Percentiles rank a stretch among this genome's conserved stretches.
Evolutionary conservation across 169 alveolate species (phyloP).

Genomic region (Babesia sp.): DNA sequence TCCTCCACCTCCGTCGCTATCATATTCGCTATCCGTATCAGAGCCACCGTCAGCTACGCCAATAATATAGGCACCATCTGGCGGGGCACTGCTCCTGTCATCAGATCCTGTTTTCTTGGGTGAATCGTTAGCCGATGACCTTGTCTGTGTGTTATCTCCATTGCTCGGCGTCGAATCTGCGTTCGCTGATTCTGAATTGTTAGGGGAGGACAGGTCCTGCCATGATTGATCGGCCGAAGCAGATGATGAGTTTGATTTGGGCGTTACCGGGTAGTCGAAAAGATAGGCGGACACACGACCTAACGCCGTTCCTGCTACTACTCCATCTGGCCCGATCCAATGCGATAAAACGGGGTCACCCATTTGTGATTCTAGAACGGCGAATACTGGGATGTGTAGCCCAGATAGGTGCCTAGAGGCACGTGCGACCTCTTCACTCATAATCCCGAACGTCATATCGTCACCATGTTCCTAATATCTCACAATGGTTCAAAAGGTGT

Average conservation of each 20-base stretch:
- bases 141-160: background rate
- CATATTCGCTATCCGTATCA: background rate
- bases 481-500: constrained; percentile 5
- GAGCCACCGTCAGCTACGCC: background rate
- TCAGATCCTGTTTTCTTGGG: background rate
- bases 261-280: constrained; percentile 4
- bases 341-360: constrained; percentile 69
- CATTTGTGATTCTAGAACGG: constrained; percentile 64
- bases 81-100: background rate
- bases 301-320: constrained; percentile 68
- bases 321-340: constrained; percentile 66
- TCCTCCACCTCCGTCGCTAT: background rate
- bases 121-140: background rate
- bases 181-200: background rate
- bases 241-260: background rate
- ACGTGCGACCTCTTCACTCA: constrained; percentile 24
- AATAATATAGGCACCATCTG: background rate
- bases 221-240: background rate
- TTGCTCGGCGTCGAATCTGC: background rate
- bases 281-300: constrained; percentile 65
- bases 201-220: background rate
- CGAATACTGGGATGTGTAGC: constrained; percentile 8
- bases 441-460: background rate
- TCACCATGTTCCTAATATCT: background rate
- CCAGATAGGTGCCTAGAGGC: constrained; percentile 16